Percentiles rank a stretch among this genome's conserved stretches.
These are phyloP conservation scores for Niebla homalea DNA, from an alignment of 495 filamentous ascomycete species.

Conservation along the genomic window DNA sequence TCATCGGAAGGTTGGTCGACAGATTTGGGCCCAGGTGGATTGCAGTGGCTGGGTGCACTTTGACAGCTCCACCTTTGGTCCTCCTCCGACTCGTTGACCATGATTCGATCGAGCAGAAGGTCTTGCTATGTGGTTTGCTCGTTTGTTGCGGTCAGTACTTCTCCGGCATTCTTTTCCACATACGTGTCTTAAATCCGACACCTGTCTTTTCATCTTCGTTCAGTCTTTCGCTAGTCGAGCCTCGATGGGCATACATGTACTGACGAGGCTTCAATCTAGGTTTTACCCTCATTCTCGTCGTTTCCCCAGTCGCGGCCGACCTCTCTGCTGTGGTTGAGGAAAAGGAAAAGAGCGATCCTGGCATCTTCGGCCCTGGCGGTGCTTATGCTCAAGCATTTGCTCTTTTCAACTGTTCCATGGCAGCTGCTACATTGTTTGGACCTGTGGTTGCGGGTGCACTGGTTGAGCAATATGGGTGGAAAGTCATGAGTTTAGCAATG, in stretches of 20 bases:
- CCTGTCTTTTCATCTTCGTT: background rate
- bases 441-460: slow-evolving; percentile 52
- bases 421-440: slow-evolving; percentile 45
- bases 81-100: slow-evolving; percentile 35
- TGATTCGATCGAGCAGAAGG: slow-evolving; percentile 22
- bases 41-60: slow-evolving; percentile 33
- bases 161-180: slow-evolving; percentile 6
- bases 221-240: too few species aligned
- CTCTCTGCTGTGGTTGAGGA: slow-evolving; percentile 23
- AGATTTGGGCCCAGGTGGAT: slow-evolving; percentile 36
- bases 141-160: too few species aligned
- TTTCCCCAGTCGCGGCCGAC: slow-evolving; percentile 27
- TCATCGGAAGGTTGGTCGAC: slow-evolving; percentile 32
- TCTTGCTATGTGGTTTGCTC: slow-evolving; percentile 25
- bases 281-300: slow-evolving; percentile 22
- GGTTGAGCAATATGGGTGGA: slow-evolving; percentile 45
- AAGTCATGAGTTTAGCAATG: slow-evolving; percentile 43
- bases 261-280: slow-evolving; percentile 13
- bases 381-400: slow-evolving; percentile 49
- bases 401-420: slow-evolving; percentile 45
- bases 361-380: slow-evolving; percentile 39
- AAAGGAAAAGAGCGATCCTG: slow-evolving; percentile 23
- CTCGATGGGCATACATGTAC: too few species aligned
- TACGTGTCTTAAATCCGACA: too few species aligned
- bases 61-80: slow-evolving; percentile 34